A percentile compares a stretch with the other conserved stretches of the same genome.
phyloP scores from a whole-genome alignment of 495 filamentous ascomycete genomes.

The Haplographium delicatum region DNA sequence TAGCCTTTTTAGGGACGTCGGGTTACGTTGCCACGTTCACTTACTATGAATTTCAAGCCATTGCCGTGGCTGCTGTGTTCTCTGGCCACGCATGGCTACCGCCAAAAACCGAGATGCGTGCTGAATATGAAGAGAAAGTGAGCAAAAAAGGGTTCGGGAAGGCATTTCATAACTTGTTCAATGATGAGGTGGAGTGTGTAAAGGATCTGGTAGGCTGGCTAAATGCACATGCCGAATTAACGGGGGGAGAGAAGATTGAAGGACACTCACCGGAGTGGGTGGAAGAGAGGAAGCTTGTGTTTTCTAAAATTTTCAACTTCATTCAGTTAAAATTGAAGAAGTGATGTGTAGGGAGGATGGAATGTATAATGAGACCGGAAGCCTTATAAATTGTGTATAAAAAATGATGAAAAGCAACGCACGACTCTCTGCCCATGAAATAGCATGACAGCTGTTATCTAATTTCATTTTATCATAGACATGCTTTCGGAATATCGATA shows the following conservation, averaged over 20 bases:
- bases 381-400: too few relatives aligned
- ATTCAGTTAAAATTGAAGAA: not conserved
- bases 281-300: not conserved
- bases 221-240: constrained; percentile 33
- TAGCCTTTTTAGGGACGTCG: constrained; percentile 30
- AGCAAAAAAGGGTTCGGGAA: constrained; percentile 43
- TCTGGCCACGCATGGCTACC: constrained; percentile 48
- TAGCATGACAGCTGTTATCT: too few relatives aligned
- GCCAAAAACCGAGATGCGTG: constrained; percentile 37
- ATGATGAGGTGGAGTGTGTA: constrained; percentile 51
- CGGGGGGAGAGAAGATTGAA: constrained; percentile 32
- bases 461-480: too few relatives aligned
- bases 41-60: constrained; percentile 38
- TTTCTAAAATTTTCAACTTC: not conserved
- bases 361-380: too few relatives aligned
- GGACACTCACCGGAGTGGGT: constrained; percentile 43
- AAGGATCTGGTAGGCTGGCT: constrained; percentile 47
- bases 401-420: too few relatives aligned
- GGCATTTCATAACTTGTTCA: constrained; percentile 50
- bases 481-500: too few relatives aligned
- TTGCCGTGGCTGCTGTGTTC: constrained; percentile 43
- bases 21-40: constrained; percentile 30
- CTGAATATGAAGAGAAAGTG: constrained; percentile 44
- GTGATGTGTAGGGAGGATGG: too few relatives aligned
- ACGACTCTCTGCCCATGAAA: too few relatives aligned